Evolutionary conservation across 2,329 filamentous ascomycete genomes (phyloP).

Genomic region (Trichophyton verrucosum): DNA sequence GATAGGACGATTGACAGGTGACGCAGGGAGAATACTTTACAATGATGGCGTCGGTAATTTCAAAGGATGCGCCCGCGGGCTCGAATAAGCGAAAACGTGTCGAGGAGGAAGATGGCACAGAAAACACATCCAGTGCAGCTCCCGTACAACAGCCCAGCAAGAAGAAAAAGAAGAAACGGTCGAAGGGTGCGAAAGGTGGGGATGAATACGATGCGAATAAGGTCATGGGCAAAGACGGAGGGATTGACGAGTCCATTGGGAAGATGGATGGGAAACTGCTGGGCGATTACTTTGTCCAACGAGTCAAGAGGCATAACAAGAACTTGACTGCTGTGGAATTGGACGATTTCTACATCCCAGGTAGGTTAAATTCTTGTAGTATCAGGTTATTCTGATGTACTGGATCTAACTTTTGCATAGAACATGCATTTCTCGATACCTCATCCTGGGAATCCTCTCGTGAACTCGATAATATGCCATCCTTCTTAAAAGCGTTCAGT

Average conservation of each 20-base stretch:
- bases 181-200: conserved; percentile 9
- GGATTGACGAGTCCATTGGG: conserved; percentile 67
- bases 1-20: background rate
- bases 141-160: conserved; percentile 20
- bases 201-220: conserved; percentile 18
- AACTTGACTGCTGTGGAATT: conserved; percentile 75
- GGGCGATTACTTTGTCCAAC: conserved; percentile 73
- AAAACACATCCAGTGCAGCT: conserved; percentile 18
- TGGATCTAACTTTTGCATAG: conserved; percentile 32
- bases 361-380: conserved; percentile 34
- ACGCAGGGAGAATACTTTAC: background rate
- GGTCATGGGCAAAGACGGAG: conserved; percentile 50
- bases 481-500: conserved; percentile 56
- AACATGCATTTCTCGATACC: conserved; percentile 64
- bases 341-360: conserved; percentile 66
- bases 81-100: conserved; percentile 8
- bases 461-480: conserved; percentile 59
- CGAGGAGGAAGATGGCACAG: conserved; percentile 18
- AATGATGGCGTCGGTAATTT: background rate
- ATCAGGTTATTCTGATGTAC: no score
- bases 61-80: background rate
- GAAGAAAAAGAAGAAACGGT: conserved; percentile 18
- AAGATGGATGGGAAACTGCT: conserved; percentile 73
- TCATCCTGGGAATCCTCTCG: conserved; percentile 58
- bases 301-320: conserved; percentile 62